Evolutionary conservation across 225 moss, liverwort and hornwort genomes (phyloP).

Genomic region (Thuidium tamariscinum): DNA sequence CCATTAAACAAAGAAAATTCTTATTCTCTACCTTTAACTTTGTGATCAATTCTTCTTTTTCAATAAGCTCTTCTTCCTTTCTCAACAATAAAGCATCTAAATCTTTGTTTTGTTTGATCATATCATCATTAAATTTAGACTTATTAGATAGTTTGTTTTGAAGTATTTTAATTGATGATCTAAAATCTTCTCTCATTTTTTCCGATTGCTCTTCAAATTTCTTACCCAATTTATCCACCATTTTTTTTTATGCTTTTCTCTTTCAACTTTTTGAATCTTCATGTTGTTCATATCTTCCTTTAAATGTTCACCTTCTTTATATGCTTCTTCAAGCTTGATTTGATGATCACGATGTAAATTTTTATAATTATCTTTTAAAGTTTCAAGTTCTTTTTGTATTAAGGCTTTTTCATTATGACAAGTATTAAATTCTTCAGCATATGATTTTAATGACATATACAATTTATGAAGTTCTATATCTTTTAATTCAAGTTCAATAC

Average conservation of each 20-base stretch:
- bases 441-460: neutral
- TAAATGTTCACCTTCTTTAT: neutral
- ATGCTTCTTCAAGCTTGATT: neutral
- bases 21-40: neutral
- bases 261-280: neutral
- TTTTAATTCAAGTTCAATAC: neutral
- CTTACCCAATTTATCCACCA: no score
- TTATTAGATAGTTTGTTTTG: neutral
- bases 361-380: neutral
- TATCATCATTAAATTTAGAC: neutral
- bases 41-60: neutral
- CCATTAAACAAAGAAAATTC: neutral
- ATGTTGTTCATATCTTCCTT: neutral
- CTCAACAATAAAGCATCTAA: neutral
- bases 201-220: no score
- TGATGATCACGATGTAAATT: neutral
- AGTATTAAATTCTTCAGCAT: neutral
- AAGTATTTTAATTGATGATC: neutral
- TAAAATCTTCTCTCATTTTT: neutral
- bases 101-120: neutral
- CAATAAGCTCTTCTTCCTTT: neutral
- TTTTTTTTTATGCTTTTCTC: no score
- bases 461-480: neutral
- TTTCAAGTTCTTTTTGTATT: no score
- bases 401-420: neutral